Base-by-base conservation (phyloP, 2,329 filamentous ascomycete species). In the Alternaria dauci region DNA sequence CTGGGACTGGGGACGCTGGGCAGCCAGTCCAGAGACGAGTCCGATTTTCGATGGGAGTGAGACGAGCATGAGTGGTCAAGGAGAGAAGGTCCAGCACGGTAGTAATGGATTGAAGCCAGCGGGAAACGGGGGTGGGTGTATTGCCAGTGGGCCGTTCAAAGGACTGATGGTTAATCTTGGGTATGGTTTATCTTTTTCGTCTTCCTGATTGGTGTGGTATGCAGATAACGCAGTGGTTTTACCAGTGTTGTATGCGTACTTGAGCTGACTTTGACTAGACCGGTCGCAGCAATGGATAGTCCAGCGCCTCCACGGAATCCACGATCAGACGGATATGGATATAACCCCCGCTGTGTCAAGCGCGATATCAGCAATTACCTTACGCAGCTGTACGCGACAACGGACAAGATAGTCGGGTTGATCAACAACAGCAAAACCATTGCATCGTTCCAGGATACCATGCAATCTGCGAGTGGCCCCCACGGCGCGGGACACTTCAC, bases 21-120 rank as follows among this genome's bases (percentile, higher is more conserved):
- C 58, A 71, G 76, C 76, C 3, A 82, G 85, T 58, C 74, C 75
- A 1, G 67, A 74, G 66, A 80, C 81, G 46, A 86, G 84, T 1
- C 83, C 85, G 16, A 72, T 88, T 53, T 88, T 89, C 63, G 85
- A 87, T 65, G 86, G 86, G 51, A 83, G 81, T 66, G 82, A 82
- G 26, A 85, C 82, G 56, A 79, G 81, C 41, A 76, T 79, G 58
- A 67, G 81, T 39, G 83, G 84, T 20, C 83, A 86, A 61, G 84
- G 85, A 36, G 74, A 65, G 32, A 74, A 75, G 43, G 68, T 72
- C 11, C 58, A 68, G 9, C 71, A 75, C 32, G 57, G 59, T 38
- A 73, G 69, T 52, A 75, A 68, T 48, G 70, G 69, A 2, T 11
- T 65, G 39, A 68, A 61, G 28, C 85, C 82, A 0, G 81, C 81